Conservation (phyloP, 2,329 filamentous ascomycete genomes). For the Trichoderma sp. region DNA sequence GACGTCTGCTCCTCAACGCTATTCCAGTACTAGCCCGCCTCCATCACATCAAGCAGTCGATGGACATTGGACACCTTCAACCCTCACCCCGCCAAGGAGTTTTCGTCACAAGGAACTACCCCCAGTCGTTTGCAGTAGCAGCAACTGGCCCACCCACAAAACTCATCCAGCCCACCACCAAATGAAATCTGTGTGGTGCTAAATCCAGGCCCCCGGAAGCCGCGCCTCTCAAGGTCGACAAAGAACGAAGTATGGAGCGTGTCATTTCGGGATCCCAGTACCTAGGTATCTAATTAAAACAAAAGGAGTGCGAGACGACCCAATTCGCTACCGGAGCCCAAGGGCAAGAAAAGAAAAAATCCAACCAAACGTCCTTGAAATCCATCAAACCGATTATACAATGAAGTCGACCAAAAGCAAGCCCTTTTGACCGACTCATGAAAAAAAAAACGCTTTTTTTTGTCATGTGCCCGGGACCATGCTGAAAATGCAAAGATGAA, state of each 20-base stretch:
- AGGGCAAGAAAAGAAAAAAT: not conserved
- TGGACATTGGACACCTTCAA: slow-evolving; percentile 15
- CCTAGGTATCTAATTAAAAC: slow-evolving; percentile 21
- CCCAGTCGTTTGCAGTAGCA: slow-evolving; percentile 15
- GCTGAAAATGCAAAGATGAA: slow-evolving; percentile 18
- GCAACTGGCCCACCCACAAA: slow-evolving; percentile 20
- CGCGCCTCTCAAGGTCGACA: slow-evolving; percentile 10
- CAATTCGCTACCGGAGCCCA: slow-evolving; percentile 13
- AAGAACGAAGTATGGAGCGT: slow-evolving; percentile 5
- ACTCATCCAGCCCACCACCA: slow-evolving; percentile 15
- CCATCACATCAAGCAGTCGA: slow-evolving; percentile 3
- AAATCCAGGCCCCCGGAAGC: slow-evolving; percentile 13
- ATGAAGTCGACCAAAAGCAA: slow-evolving; percentile 9
- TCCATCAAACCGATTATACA: slow-evolving; percentile 26
- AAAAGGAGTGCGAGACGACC: slow-evolving; percentile 22
- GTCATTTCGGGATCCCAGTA: slow-evolving; percentile 6
- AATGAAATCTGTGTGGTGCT: slow-evolving; percentile 14
- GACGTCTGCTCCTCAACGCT: slow-evolving; percentile 1
- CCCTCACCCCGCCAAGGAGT: slow-evolving; percentile 16
- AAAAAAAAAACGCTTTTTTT: slow-evolving; percentile 11
- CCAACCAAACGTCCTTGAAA: slow-evolving; percentile 9
- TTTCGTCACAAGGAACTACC: slow-evolving; percentile 18
- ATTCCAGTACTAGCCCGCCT: slow-evolving; percentile 1
- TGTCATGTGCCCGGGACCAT: slow-evolving; percentile 16
- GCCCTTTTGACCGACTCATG: slow-evolving; percentile 11